Percentiles rank a stretch among this genome's conserved stretches.
These are phyloP conservation scores for Adansonia gregorii DNA, from an alignment of 441 rosid genomes.

Conservation along the genomic window DNA sequence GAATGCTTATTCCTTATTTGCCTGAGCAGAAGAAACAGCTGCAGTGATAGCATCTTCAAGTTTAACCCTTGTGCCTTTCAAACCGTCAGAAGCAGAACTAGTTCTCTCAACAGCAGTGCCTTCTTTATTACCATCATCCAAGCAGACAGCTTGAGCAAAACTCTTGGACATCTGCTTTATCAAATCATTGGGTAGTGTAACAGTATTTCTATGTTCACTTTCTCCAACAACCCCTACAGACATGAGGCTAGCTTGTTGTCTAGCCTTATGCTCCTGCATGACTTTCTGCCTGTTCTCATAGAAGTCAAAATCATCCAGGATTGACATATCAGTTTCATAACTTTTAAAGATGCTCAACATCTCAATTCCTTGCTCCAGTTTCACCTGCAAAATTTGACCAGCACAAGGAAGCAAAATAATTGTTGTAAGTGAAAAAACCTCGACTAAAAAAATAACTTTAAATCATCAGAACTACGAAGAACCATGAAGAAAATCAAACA, in stretches of 20 bases:
- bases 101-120: slow-evolving; percentile 34
- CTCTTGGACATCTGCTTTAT: slow-evolving; percentile 63
- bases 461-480: not conserved
- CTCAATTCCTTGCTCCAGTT: slow-evolving; percentile 63
- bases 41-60: slow-evolving; percentile 38
- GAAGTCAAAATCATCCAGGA: slow-evolving; percentile 66
- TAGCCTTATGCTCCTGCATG: slow-evolving; percentile 62
- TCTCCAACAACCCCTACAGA: slow-evolving; percentile 51
- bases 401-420: not conserved
- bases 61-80: slow-evolving; percentile 31
- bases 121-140: slow-evolving; percentile 55
- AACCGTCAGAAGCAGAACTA: slow-evolving; percentile 38
- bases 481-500: not conserved
- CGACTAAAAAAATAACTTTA: not conserved
- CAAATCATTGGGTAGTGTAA: slow-evolving; percentile 45
- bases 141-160: slow-evolving; percentile 52
- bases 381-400: slow-evolving; percentile 46
- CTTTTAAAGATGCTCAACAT: slow-evolving; percentile 61
- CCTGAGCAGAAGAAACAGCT: slow-evolving; percentile 40
- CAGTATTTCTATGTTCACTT: slow-evolving; percentile 47
- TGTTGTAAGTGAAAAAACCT: not conserved
- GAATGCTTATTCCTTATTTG: slow-evolving; percentile 42
- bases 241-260: slow-evolving; percentile 53
- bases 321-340: slow-evolving; percentile 53
- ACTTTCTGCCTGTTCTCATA: slow-evolving; percentile 64